Evolutionary conservation across 1,284 basidiomycete species (phyloP), one percentile per base, ranked within the genome.

Genomic region (Coniferiporia weirii): DNA sequence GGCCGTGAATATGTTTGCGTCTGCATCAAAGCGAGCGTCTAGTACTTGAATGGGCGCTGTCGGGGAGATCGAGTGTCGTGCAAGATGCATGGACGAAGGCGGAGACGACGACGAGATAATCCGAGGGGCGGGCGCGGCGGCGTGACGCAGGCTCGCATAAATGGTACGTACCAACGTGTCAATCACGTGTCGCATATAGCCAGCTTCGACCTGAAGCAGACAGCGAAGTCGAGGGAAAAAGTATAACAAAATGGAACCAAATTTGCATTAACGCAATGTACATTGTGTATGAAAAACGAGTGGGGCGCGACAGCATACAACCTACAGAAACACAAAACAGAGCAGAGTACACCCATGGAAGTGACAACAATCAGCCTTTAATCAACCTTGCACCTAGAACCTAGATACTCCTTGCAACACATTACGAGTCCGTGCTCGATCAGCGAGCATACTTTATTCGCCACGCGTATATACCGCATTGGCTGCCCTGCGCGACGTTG

Each of bases 41-140:
- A 87, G 80, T 66, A 95, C 84, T 66, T 87, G 83, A 56, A 91
- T 80, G 7, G 90, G 89, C 55, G 78, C 80, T 56, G 90, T 88
- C 40, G 93, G 80, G 64, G 87, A 86, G 72, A 96, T 92, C 38
- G 87, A 85, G 71, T 92, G 90, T 65, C 93, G 84, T 63, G 87
- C 91, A 68, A 95, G 81, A 80, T 96, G 93, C 92, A 96, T 95
- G 68, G 64, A 49, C 49, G 50, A 38, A 49, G 56, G 63, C 51
- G 59, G 52, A 59, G 36, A 12, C 43, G 43, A 19, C 40, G 43
- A 15, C 44, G 40, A 27, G 44, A 46, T 46, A 46, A 19, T 20
- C 19, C 8, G 8, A 20, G 44, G 12, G 38, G 38, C 44, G 15
- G 44, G 19, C 17, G 44, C 44, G 44, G 15, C 38, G 34, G 52